Evolutionary conservation across 805 yeast genomes (phyloP).

Genomic region (Peterozyma toletana): DNA sequence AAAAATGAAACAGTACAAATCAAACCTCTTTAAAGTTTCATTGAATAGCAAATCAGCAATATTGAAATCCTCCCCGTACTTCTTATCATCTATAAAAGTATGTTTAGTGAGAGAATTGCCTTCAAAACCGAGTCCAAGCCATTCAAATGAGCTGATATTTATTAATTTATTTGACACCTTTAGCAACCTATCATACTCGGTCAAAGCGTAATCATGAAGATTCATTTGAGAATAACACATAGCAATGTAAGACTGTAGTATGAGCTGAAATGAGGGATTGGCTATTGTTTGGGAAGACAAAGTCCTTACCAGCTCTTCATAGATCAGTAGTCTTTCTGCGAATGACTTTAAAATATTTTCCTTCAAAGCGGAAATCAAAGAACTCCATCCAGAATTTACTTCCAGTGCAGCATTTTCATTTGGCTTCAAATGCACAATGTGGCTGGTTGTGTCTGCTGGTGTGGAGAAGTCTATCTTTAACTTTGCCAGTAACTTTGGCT

Average conservation of each 20-base stretch:
- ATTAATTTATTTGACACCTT: conserved; percentile 16
- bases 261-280: conserved; percentile 8
- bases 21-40: conserved; percentile 23
- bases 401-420: conserved; percentile 33
- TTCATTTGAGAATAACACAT: conserved; percentile 38
- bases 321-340: conserved; percentile 33
- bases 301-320: conserved; percentile 18
- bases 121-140: background rate
- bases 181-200: conserved; percentile 40
- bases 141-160: conserved; percentile 1
- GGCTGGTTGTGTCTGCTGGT: conserved; percentile 2
- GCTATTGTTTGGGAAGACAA: conserved; percentile 11
- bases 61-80: conserved; percentile 1
- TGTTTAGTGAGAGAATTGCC: background rate
- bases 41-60: conserved; percentile 5
- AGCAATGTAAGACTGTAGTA: conserved; percentile 22
- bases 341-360: conserved; percentile 47
- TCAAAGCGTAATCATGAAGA: conserved; percentile 53
- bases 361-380: conserved; percentile 33
- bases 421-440: conserved; percentile 14
- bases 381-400: conserved; percentile 23
- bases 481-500: conserved; percentile 20
- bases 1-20: conserved; percentile 27
- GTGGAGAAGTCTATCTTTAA: conserved; percentile 20
- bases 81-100: conserved; percentile 1